These are phyloP conservation scores for Penicillium sclerotiorum DNA, from an alignment of 2,329 filamentous ascomycete species.

Conservation along the genomic window DNA sequence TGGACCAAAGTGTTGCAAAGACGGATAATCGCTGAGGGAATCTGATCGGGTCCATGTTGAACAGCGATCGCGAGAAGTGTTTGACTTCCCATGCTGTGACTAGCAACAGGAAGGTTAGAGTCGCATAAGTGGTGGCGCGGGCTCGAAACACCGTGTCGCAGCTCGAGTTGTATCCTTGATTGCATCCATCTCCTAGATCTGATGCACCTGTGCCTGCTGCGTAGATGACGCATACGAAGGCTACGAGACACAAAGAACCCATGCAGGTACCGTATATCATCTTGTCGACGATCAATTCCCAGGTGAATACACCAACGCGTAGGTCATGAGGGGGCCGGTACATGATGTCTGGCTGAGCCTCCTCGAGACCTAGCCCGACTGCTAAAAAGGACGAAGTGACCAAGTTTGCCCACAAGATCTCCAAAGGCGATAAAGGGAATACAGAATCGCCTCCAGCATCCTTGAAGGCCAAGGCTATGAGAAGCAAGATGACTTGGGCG, in stretches of 20 bases:
- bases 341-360: slow-evolving; percentile 75
- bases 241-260: slow-evolving; percentile 45
- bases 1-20: slow-evolving; percentile 67
- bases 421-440: slow-evolving; percentile 80
- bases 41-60: slow-evolving; percentile 58
- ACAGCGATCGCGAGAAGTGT: slow-evolving; percentile 72
- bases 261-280: slow-evolving; percentile 51
- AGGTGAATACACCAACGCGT: slow-evolving; percentile 44
- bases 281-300: slow-evolving; percentile 44
- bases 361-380: slow-evolving; percentile 80
- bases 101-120: slow-evolving; percentile 72
- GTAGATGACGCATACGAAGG: slow-evolving; percentile 44
- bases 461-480: slow-evolving; percentile 79
- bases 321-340: slow-evolving; percentile 72
- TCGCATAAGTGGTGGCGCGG: slow-evolving; percentile 72
- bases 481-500: slow-evolving; percentile 77
- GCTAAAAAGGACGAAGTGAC: slow-evolving; percentile 84
- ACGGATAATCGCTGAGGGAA: slow-evolving; percentile 66
- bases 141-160: slow-evolving; percentile 66
- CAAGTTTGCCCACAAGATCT: slow-evolving; percentile 93
- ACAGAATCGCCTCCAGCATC: slow-evolving; percentile 72
- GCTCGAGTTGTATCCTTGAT: slow-evolving; percentile 49
- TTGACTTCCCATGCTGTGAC: slow-evolving; percentile 80
- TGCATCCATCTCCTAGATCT: slow-evolving; percentile 59
- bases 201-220: slow-evolving; percentile 42